Conservation (phyloP, 257 asterid species). For the Catharanthus roseus region DNA sequence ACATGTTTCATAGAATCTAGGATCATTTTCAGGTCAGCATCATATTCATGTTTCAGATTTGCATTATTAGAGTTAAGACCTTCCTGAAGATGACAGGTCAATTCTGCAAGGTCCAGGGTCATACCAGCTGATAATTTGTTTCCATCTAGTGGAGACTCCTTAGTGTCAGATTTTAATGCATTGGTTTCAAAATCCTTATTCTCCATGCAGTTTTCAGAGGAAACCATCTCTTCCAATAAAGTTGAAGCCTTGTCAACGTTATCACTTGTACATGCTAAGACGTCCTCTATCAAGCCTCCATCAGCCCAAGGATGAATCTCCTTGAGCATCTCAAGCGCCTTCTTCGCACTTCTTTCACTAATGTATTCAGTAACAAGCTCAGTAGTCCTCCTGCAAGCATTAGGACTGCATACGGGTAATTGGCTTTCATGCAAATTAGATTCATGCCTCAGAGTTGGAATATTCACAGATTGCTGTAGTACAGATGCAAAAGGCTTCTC, state of each 20-base stretch:
- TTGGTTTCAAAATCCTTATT: slow-evolving; percentile 19
- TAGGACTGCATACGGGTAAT: slow-evolving; percentile 20
- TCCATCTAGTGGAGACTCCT: slow-evolving; percentile 4
- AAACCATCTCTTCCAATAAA: slow-evolving; percentile 44
- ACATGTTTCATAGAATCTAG: slow-evolving; percentile 26
- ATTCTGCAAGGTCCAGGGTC: slow-evolving; percentile 16
- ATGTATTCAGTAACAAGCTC: slow-evolving; percentile 6
- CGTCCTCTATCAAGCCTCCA: slow-evolving; percentile 64
- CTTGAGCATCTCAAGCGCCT: slow-evolving; percentile 39
- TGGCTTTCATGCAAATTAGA: slow-evolving; percentile 17
- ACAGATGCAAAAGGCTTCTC: slow-evolving; percentile 62
- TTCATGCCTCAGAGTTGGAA: slow-evolving; percentile 23
- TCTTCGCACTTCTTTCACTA: slow-evolving; percentile 1
- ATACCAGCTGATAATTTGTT: slow-evolving; percentile 16
- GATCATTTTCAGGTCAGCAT: slow-evolving; percentile 12
- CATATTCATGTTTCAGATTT: slow-evolving; percentile 11
- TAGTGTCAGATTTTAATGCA: slow-evolving; percentile 1
- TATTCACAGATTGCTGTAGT: slow-evolving; percentile 33
- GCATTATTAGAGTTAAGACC: slow-evolving; percentile 9
- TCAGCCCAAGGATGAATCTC: slow-evolving; percentile 64
- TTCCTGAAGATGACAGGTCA: slow-evolving; percentile 11
- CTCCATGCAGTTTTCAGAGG: slow-evolving; percentile 12
- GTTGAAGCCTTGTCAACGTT: slow-evolving; percentile 44
- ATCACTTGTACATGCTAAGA: slow-evolving; percentile 51
- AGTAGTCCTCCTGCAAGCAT: neutral